Conservation (phyloP, 2,329 filamentous ascomycete genomes). For the Dothiorella sarmentorum region DNA sequence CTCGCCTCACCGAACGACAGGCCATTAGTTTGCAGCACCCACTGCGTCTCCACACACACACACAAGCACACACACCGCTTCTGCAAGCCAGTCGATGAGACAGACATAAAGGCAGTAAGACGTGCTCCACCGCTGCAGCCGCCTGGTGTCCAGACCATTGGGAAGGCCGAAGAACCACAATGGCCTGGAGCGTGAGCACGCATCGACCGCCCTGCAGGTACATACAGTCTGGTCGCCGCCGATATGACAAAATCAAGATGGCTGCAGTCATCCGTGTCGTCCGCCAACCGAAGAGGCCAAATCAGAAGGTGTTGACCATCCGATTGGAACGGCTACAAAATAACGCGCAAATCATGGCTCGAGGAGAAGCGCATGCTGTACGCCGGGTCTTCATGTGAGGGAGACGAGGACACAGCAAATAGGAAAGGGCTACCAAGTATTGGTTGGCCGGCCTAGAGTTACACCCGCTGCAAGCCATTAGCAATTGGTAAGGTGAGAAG, state of each 20-base stretch:
- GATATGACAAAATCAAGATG: not conserved
- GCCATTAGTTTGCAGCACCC: not conserved
- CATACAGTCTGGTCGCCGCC: not conserved
- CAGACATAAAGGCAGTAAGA: constrained; percentile 5
- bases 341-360: constrained; percentile 1
- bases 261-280: not conserved
- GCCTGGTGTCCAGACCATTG: not conserved
- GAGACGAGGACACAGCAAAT: not conserved
- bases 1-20: constrained; percentile 15
- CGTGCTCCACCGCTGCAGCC: constrained; percentile 5
- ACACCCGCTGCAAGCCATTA: not conserved
- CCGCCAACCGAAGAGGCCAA: not conserved
- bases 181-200: not conserved
- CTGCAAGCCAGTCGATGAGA: not conserved
- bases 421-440: not conserved
- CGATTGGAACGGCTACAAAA: not conserved
- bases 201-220: not conserved
- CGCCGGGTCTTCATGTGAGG: not conserved
- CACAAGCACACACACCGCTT: too few species aligned
- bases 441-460: not conserved
- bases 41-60: not conserved
- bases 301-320: not conserved
- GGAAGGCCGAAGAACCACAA: not conserved
- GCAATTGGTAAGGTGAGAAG: not conserved
- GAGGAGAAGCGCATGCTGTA: not conserved